Conservation (phyloP, 495 filamentous ascomycete species). For the Aspergillus diversus region DNA sequence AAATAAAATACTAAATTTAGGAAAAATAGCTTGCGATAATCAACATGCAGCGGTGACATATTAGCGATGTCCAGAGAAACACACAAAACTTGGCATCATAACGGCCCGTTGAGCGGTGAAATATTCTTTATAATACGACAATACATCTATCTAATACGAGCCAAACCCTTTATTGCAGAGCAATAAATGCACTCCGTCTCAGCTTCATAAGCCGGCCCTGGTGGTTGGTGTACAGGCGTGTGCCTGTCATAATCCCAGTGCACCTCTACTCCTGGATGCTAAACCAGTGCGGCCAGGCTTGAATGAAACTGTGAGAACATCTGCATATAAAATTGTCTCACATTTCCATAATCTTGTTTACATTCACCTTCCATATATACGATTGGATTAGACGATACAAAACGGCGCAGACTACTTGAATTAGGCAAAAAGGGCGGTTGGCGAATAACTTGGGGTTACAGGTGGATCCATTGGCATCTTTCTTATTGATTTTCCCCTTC, state of each 20-base stretch:
- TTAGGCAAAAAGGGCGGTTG: slow-evolving; percentile 32
- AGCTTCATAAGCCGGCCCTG: slow-evolving; percentile 2
- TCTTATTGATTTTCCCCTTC: slow-evolving; percentile 13
- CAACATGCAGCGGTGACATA: slow-evolving; percentile 47
- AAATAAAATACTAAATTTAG: slow-evolving; percentile 16
- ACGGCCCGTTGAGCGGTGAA: neutral
- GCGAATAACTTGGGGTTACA: slow-evolving; percentile 33
- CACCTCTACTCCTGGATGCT: neutral
- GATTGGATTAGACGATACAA: slow-evolving; percentile 42
- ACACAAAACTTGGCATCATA: neutral
- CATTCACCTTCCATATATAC: slow-evolving; percentile 29
- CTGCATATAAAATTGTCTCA: slow-evolving; percentile 5
- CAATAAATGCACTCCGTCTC: slow-evolving; percentile 11
- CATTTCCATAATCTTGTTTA: slow-evolving; percentile 4
- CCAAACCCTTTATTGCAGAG: slow-evolving; percentile 18
- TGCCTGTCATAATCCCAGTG: neutral
- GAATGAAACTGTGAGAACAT: neutral
- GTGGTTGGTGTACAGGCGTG: neutral
- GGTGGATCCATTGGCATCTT: slow-evolving; percentile 30
- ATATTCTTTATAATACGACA: slow-evolving; percentile 13
- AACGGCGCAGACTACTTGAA: slow-evolving; percentile 36
- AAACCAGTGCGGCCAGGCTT: neutral
- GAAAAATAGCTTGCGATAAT: slow-evolving; percentile 45
- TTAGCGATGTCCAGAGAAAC: neutral
- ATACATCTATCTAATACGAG: slow-evolving; percentile 15